Percentiles rank a stretch among this genome's conserved stretches.
These are phyloP conservation scores for Tolypocladium sp. DNA, from an alignment of 2,329 filamentous ascomycete species.

Conservation along the genomic window DNA sequence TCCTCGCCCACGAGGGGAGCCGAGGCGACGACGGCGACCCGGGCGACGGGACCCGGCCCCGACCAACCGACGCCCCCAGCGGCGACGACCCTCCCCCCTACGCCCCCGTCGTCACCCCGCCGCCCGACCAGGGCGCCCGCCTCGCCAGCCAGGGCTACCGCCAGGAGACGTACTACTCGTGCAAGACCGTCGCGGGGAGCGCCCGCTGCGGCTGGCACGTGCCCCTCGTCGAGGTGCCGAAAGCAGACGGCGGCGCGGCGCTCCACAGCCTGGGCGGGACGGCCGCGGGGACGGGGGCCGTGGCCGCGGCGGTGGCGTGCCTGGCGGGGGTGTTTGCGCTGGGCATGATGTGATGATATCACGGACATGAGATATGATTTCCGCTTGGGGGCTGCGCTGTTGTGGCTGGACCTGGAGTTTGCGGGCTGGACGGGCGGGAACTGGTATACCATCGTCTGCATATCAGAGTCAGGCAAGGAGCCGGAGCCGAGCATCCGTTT, in stretches of 20 bases:
- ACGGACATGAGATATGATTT: no score
- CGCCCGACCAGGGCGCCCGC: conserved; percentile 18
- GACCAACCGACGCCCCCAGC: background rate
- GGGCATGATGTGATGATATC: conserved; percentile 12
- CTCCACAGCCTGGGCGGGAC: conserved; percentile 6
- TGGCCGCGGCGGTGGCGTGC: conserved; percentile 9
- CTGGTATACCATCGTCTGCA: background rate
- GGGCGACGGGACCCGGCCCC: background rate
- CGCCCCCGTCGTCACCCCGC: conserved; percentile 20
- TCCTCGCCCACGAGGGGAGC: background rate
- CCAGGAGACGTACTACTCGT: conserved; percentile 24
- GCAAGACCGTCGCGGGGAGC: conserved; percentile 17
- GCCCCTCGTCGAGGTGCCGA: conserved; percentile 13
- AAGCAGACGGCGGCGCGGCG: conserved; percentile 13
- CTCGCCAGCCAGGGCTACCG: conserved; percentile 20
- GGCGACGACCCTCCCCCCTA: conserved; percentile 12
- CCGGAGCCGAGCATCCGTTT: background rate
- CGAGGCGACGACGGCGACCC: background rate
- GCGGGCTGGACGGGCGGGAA: background rate
- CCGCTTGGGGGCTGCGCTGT: background rate
- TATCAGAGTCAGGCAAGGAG: background rate
- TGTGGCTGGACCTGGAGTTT: background rate
- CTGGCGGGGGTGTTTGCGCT: conserved; percentile 14
- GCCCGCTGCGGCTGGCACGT: conserved; percentile 27
- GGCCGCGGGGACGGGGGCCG: conserved; percentile 12